Base-by-base conservation (phyloP, 306 rosid species). In the Acacia crassicarpa region DNA sequence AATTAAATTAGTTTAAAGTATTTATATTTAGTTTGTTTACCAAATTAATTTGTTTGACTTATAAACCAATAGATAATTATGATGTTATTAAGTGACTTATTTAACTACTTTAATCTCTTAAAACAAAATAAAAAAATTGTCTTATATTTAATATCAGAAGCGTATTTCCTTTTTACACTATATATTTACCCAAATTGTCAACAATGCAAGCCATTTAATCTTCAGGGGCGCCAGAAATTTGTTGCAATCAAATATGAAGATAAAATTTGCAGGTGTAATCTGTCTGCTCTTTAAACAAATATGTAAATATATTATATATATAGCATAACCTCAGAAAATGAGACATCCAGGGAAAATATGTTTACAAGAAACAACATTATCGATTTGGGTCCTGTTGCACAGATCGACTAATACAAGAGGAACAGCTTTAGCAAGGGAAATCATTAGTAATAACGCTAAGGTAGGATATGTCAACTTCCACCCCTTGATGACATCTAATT, bases 401-500 rank as follows among this genome's bases (percentile, higher is more conserved):
- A 67, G 70, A 23, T 30, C 22, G 10, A 4, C 20, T 5, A 63
- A 32, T 63, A 63, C 23, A 17, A 53, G 23, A 53, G 3, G 22
- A 12, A 45, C 49, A 53, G 23, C 56, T 49, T 49, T 49, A 49
- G n/a, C 56, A 15, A 5, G 17, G 56, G 20, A 17, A 49, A 46
- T 46, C 51, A 46, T 46, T 46, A 16, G 51, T 8, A 46, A 46
- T 46, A 13, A 12, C 15, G 13, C 15, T 12, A 15, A 5, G 68
- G 40, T 27, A 11, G 32, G 46, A 49, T 65, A 49, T 53, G 38
- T 22, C 25, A 46, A 46, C 67, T 81, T 77, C 77, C 74, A 46
- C 44, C 25, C 43, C 53, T 78, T 56, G 79, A 53, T 8, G 45
- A 48, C 33, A 62, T 66, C 77, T 72, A 45, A 76, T 80, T 84